Conservation (phyloP, 2,329 filamentous ascomycete species). For the Diaporthe amygdali region DNA sequence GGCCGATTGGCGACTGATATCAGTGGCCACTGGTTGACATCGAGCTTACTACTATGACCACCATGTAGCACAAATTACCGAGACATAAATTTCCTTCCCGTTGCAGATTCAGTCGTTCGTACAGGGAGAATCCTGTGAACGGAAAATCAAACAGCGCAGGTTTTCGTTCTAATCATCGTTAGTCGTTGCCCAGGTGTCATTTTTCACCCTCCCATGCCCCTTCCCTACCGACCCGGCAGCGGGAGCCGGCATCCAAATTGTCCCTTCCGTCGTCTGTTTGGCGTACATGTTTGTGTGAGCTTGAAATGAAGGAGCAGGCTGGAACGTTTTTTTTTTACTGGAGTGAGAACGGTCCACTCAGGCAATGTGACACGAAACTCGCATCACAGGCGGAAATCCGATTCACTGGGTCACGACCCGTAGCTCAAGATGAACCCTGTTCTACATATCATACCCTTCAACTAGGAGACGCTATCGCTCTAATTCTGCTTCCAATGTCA, state of each 20-base stretch:
- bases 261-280: conserved; percentile 19
- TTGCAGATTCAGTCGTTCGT: background rate
- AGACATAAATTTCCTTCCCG: background rate
- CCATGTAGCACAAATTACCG: background rate
- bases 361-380: background rate
- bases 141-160: too few species aligned
- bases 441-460: background rate
- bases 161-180: background rate
- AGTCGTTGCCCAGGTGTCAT: background rate
- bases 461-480: background rate
- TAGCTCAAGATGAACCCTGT: background rate
- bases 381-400: background rate
- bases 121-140: too few species aligned
- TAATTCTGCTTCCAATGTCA: background rate
- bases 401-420: background rate
- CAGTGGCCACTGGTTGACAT: background rate
- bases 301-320: background rate
- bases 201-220: too few species aligned
- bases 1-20: background rate
- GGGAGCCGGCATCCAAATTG: conserved; percentile 27
- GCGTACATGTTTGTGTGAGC: background rate
- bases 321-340: background rate
- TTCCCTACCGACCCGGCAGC: conserved; percentile 20
- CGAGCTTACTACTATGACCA: background rate
- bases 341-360: background rate